Conservation (phyloP, 148 eudicot species). For the Silene conica region DNA sequence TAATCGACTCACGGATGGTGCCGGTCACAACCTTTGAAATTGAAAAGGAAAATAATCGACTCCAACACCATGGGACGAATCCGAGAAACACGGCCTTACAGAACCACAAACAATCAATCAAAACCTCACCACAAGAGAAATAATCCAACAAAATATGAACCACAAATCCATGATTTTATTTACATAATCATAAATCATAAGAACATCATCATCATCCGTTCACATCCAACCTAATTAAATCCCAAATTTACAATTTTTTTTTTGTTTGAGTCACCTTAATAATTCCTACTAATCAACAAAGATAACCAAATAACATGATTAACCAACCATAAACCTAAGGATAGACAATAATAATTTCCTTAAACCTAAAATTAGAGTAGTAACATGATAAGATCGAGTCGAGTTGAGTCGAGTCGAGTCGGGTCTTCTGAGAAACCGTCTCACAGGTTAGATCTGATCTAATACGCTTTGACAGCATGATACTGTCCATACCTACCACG, state of each 20-base stretch:
- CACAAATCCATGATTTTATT: neutral
- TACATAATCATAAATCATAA: constrained; percentile 8
- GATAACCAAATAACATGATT: neutral
- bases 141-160: neutral
- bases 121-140: neutral
- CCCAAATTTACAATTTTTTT: constrained; percentile 22
- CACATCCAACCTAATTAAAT: constrained; percentile 2
- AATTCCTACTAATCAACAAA: neutral
- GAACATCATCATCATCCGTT: neutral
- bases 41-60: too few relatives aligned
- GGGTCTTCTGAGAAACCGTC: too few relatives aligned
- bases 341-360: neutral
- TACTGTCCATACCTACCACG: constrained; percentile 46
- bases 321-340: neutral
- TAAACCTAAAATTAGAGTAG: neutral
- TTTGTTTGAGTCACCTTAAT: too few relatives aligned
- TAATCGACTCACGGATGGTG: too few relatives aligned
- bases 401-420: too few relatives aligned
- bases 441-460: neutral
- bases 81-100: too few relatives aligned
- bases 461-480: constrained; percentile 34
- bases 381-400: neutral
- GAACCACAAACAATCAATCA: neutral
- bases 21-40: too few relatives aligned
- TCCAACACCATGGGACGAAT: too few relatives aligned